Percentiles rank a stretch among this genome's conserved stretches.
phyloP scores from a whole-genome alignment of 805 yeast species.

The Kluyveromyces aestuarii region DNA sequence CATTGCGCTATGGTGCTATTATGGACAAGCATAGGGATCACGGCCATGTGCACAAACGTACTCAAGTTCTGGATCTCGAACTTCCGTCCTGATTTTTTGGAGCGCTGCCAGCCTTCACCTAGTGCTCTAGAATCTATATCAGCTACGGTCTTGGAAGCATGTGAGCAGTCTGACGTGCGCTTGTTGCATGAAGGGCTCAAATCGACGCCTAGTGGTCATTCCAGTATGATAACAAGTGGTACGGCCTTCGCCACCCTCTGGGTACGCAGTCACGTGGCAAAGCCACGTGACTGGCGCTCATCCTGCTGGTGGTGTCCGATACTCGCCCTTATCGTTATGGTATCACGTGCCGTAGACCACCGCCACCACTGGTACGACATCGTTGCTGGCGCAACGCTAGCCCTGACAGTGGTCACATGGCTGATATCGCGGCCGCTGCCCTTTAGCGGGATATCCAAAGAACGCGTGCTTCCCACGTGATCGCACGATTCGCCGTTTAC shows the following conservation, averaged over 20 bases:
- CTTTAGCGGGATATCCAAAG: not conserved
- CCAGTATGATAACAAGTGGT: constrained; percentile 24
- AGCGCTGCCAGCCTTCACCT: constrained; percentile 16
- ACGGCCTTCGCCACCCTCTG: constrained; percentile 12
- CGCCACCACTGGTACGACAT: constrained; percentile 28
- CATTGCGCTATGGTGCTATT: constrained; percentile 2
- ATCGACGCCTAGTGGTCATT: constrained; percentile 27
- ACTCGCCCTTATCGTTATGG: constrained; percentile 18
- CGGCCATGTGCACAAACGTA: constrained; percentile 20
- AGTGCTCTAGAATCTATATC: constrained; percentile 1
- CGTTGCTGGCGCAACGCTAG: constrained; percentile 17
- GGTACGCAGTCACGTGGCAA: constrained; percentile 21
- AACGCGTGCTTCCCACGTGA: not conserved
- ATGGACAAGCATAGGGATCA: constrained; percentile 10
- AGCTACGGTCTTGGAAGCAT: constrained; percentile 10
- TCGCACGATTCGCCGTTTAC: not conserved
- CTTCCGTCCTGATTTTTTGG: constrained; percentile 24
- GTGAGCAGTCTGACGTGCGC: constrained; percentile 13
- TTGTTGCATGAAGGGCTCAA: constrained; percentile 22
- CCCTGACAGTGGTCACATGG: constrained; percentile 5
- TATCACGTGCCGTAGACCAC: constrained; percentile 22
- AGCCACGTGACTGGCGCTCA: constrained; percentile 7
- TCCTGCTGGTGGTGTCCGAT: constrained; percentile 22
- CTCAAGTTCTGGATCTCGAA: constrained; percentile 21
- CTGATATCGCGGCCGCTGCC: constrained; percentile 1